Percentiles rank a stretch among this genome's conserved stretches.
phyloP scores from a whole-genome alignment of 352 stramenopile genomes.

The Globisporangium mamillatum region DNA sequence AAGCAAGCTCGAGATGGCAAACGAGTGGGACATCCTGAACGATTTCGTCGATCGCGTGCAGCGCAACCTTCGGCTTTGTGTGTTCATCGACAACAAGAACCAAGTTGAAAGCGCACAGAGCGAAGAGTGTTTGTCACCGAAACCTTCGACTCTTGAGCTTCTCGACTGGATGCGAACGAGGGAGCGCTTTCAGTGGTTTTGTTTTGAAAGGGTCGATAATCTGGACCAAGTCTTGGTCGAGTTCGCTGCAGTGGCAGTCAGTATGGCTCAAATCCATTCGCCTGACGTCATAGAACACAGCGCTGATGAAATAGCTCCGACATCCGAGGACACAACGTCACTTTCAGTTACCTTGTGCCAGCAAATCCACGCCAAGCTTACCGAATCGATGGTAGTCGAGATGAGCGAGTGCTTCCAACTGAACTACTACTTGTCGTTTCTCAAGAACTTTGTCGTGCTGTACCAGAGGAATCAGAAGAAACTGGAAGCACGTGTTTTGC shows the following conservation, averaged over 20 bases:
- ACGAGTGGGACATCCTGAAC: slow-evolving; percentile 26
- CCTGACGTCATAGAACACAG: background rate
- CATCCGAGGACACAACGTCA: background rate
- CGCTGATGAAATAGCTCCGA: background rate
- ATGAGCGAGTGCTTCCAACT: slow-evolving; percentile 11
- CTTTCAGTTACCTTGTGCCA: background rate
- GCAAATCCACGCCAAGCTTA: slow-evolving; percentile 11
- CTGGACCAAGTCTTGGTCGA: slow-evolving; percentile 7
- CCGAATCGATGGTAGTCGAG: background rate
- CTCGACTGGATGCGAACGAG: slow-evolving; percentile 11
- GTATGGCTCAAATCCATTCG: background rate
- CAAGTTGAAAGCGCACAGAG: too few species aligned
- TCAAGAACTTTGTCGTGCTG: slow-evolving; percentile 17
- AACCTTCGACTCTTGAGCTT: background rate
- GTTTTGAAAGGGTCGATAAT: slow-evolving; percentile 2
- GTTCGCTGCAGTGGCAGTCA: slow-evolving; percentile 3
- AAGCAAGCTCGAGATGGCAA: slow-evolving; percentile 28
- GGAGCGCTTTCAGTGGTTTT: slow-evolving; percentile 18
- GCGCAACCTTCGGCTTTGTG: slow-evolving; percentile 43
- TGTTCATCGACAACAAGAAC: slow-evolving; percentile 24
- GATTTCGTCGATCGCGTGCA: slow-evolving; percentile 32
- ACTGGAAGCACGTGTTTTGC: background rate
- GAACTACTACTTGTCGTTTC: slow-evolving; percentile 16
- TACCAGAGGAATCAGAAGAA: background rate
- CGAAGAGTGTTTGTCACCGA: too few species aligned